phyloP scores from a whole-genome alignment of 371 early-diverging fungal species.

The Mortierella sp. region DNA sequence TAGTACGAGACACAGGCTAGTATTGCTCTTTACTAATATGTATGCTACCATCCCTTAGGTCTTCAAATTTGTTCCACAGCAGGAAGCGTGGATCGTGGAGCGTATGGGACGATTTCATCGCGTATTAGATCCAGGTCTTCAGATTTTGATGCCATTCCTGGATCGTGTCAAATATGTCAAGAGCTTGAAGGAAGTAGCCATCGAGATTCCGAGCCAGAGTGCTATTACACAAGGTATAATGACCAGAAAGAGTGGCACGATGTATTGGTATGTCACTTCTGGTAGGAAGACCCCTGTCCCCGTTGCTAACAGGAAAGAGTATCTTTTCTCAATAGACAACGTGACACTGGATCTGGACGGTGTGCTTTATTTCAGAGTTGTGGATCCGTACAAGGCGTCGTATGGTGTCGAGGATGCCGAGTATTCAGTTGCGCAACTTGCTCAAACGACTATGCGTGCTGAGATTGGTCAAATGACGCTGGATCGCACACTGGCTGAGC shows the following conservation, averaged over 20 bases:
- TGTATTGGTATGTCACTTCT: neutral
- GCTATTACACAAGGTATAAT: constrained; percentile 89
- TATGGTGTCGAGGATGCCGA: constrained; percentile 97
- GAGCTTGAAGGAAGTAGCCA: constrained; percentile 92
- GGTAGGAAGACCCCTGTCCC: too few relatives aligned
- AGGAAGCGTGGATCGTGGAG: constrained; percentile 95
- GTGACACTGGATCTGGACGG: constrained; percentile 96
- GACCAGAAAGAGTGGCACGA: neutral
- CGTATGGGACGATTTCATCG: constrained; percentile 63
- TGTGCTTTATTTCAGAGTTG: constrained; percentile 92
- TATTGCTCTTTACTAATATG: too few relatives aligned
- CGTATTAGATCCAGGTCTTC: constrained; percentile 93
- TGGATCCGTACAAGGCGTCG: constrained; percentile 96
- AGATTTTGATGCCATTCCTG: constrained; percentile 87
- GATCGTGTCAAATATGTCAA: constrained; percentile 94
- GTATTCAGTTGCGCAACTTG: constrained; percentile 95
- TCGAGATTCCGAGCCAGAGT: constrained; percentile 93
- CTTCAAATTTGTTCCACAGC: constrained; percentile 97
- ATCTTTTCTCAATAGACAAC: constrained; percentile 74
- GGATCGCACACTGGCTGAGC: constrained; percentile 95
- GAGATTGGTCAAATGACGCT: constrained; percentile 98
- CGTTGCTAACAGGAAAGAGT: too few relatives aligned
- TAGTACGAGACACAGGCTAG: too few relatives aligned
- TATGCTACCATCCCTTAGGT: constrained; percentile 56
- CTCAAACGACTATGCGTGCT: constrained; percentile 98